Evolutionary conservation across 106 monocot genomes (phyloP).

Genomic region (Hemerocallis citrina): DNA sequence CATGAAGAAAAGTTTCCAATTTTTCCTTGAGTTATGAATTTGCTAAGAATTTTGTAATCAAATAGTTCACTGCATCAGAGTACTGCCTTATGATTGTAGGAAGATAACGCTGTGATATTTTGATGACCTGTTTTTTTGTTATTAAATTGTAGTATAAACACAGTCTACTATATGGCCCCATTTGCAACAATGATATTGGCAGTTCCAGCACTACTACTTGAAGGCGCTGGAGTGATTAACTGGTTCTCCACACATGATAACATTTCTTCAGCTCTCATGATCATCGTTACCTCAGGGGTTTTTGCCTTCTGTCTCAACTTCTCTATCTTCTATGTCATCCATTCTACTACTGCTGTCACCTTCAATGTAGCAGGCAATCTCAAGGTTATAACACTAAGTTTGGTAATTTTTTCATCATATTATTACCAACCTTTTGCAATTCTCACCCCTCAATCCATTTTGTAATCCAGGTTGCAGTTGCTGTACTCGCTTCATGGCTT

Average conservation of each 20-base stretch:
- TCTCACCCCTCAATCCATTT: too few species aligned
- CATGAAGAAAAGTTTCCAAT: too few species aligned
- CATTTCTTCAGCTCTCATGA: constrained; percentile 44
- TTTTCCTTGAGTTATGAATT: too few species aligned
- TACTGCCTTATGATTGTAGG: too few species aligned
- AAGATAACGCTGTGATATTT: too few species aligned
- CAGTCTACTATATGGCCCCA: constrained; percentile 97
- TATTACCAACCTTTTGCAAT: constrained; percentile 57
- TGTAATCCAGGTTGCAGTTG: constrained; percentile 65
- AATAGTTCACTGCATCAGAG: too few species aligned
- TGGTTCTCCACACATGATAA: constrained; percentile 67
- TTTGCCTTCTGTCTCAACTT: constrained; percentile 96
- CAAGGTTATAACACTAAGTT: constrained; percentile 30
- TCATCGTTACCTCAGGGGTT: constrained; percentile 73
- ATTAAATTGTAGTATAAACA: constrained; percentile 97
- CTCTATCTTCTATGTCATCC: constrained; percentile 97
- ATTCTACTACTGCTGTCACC: constrained; percentile 93
- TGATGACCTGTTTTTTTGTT: background rate
- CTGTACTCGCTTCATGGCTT: constrained; percentile 84
- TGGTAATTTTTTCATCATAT: background rate
- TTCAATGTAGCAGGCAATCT: constrained; percentile 97
- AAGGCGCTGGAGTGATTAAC: constrained; percentile 63
- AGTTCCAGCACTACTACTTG: constrained; percentile 63
- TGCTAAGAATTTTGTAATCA: too few species aligned
- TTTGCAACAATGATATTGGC: constrained; percentile 90